A percentile compares a stretch with the other conserved stretches of the same genome.
These are phyloP conservation scores for Fabrea salina DNA, from an alignment of 169 alveolate species.

Conservation along the genomic window DNA sequence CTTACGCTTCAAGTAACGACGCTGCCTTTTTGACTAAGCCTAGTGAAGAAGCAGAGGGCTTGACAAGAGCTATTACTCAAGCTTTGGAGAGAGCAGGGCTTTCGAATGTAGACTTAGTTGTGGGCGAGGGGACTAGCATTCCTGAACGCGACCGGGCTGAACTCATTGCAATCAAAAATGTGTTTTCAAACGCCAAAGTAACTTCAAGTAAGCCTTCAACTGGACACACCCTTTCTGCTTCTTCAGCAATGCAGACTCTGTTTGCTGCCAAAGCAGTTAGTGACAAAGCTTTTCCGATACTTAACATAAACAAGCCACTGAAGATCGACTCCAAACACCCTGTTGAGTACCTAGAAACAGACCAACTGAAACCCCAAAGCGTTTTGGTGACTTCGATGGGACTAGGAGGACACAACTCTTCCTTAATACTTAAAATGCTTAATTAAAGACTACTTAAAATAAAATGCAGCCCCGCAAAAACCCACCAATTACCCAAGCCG, in stretches of 20 bases:
- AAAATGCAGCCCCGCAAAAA: neutral
- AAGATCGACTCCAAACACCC: too few species aligned
- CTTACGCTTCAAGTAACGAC: neutral
- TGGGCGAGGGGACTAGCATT: neutral
- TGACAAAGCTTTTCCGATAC: constrained; percentile 2
- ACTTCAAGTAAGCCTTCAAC: neutral
- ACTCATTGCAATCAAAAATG: neutral
- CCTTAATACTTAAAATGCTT: too few species aligned
- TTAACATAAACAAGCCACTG: neutral
- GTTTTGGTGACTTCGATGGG: too few species aligned
- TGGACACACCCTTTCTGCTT: neutral
- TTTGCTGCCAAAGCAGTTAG: neutral
- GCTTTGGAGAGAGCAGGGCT: neutral
- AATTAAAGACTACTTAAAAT: too few species aligned
- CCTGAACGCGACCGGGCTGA: neutral
- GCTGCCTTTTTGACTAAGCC: neutral
- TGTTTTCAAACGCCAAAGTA: neutral
- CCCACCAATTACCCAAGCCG: constrained; percentile 13
- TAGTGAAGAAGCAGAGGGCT: neutral
- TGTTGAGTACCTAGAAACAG: too few species aligned
- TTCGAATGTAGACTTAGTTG: neutral
- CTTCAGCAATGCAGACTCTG: neutral
- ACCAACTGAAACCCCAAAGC: too few species aligned
- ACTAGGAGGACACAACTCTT: too few species aligned
- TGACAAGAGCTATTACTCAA: neutral